phyloP scores from a whole-genome alignment of 352 stramenopile species.

The Blastocystis sp. region DNA sequence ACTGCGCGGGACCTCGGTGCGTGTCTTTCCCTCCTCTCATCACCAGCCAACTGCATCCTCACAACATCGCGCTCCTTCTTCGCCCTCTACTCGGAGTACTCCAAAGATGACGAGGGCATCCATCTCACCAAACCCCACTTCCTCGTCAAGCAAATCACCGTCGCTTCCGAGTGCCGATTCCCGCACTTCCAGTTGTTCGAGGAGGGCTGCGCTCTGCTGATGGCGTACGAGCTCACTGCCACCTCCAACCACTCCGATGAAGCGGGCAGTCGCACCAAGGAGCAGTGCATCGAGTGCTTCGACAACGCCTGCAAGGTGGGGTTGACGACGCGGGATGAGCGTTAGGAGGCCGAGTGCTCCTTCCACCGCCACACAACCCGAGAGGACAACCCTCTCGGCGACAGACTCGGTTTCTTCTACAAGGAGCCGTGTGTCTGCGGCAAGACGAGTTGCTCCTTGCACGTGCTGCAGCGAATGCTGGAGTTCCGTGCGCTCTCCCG shows the following conservation, averaged over 20 bases:
- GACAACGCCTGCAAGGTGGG: background rate
- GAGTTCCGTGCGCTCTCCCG: background rate
- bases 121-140: background rate
- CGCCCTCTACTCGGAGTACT: background rate
- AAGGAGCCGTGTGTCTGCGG: background rate
- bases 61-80: background rate
- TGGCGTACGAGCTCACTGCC: slow-evolving; percentile 6
- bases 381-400: background rate
- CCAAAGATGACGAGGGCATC: slow-evolving; percentile 8
- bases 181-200: slow-evolving; percentile 21
- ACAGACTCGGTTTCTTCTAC: background rate
- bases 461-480: background rate
- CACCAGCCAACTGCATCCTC: slow-evolving; percentile 18
- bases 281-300: background rate
- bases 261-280: background rate
- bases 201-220: background rate
- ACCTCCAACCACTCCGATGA: background rate
- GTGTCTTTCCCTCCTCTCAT: background rate
- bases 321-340: background rate
- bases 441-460: background rate
- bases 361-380: background rate
- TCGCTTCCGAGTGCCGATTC: background rate
- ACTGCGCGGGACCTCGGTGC: background rate
- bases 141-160: background rate
- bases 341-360: background rate